Evolutionary conservation across 2,329 filamentous ascomycete genomes (phyloP), one percentile per base, ranked within the genome.

Genomic region (Herpotrichia juniperi): DNA sequence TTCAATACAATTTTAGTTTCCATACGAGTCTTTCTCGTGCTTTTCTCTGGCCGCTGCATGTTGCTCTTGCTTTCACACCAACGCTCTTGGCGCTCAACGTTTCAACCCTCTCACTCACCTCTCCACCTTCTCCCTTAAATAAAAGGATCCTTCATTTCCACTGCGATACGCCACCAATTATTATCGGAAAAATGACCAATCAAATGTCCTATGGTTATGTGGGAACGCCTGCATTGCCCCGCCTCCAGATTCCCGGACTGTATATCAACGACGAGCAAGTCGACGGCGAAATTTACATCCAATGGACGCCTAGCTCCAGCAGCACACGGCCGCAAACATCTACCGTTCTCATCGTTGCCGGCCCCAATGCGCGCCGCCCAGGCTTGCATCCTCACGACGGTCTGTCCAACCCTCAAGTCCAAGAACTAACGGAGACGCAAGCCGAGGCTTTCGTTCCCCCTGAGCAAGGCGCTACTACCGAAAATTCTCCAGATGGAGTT

Each of bases 211-310:
- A 9, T n/a, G 21, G 3, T 8, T 11, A 19, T 7, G 16, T 24
- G 11, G 11, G 37, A 11, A 6, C 37, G 37, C 12, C 21, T 24
- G 3, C 37, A 21, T 12, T 40, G 3, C 37, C 37, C 19, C 37
- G 37, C 37, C 22, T 40, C 37, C 37, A 40, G n/a, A 24, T 40
- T 14, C 37, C 37, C 21, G 37, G 37, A 6, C 37, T 40, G 5
- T 40, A 11, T 21, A n/a, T 40, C 37, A 40, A 40, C 21, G 37
- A 40, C 37, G 21, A 8, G 6, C 37, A 16, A 10, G 37, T 40
- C n/a, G 37, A 40, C 14, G 37, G 37, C 19, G 37, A 40, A 40
- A 22, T 40, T 21, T 40, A 40, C 17, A 39, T 39, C 16, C 34
- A 39, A 39, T 39, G 34, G 37, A 40, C 37, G 3, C 37, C 37